Evolutionary conservation across 805 yeast species (phyloP), one percentile per base, ranked within the genome.

Genomic region (Cyberlindnera sargentensis): DNA sequence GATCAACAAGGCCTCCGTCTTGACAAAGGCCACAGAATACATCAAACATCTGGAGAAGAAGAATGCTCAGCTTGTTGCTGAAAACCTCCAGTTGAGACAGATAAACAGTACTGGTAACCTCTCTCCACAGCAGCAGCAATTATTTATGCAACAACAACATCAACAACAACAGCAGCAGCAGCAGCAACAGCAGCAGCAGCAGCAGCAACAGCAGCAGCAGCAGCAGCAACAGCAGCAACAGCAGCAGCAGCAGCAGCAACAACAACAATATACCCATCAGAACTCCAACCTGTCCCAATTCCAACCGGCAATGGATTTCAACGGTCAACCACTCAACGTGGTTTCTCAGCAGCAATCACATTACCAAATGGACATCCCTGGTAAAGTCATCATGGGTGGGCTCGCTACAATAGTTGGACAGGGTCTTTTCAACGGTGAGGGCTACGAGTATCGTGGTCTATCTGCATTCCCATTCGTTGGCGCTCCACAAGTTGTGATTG

Each of bases 21-120:
- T 85, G 42, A 71, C 86, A 33, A 85, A 85, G 56, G 86, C 90
- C 7, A 80, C 87, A 1, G 95, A 85, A 63, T 86, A 86, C 60
- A 85, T 85, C 56, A 70, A 73, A 55, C 88, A 84, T 58, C 65
- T 85, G 49, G 89, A 85, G 60, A 58, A 64, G 23, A 55, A 53
- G 43, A 55, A 53, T 31, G 36, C 62, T 3, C 60, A 65, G 31
- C 64, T 85, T 53, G 57, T 59, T 41, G 60, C 67, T 48, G 88
- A 84, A 59, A 67, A 80, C 43, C 66, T 71, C 34, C 73, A 73
- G 42, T 63, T 83, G 40, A 57, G 68, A 41, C 53, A 48, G 33
- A 33, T 51, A 24, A 11, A 54, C 5, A 37, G 37, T 6, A 31
- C 41, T 4, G 43, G 26, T 27, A 10, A 40, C 23, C 15, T 45